A percentile compares a stretch with the other conserved stretches of the same genome.
phyloP scores from a whole-genome alignment of 139 green algal species.

The Picochlorum sp. region DNA sequence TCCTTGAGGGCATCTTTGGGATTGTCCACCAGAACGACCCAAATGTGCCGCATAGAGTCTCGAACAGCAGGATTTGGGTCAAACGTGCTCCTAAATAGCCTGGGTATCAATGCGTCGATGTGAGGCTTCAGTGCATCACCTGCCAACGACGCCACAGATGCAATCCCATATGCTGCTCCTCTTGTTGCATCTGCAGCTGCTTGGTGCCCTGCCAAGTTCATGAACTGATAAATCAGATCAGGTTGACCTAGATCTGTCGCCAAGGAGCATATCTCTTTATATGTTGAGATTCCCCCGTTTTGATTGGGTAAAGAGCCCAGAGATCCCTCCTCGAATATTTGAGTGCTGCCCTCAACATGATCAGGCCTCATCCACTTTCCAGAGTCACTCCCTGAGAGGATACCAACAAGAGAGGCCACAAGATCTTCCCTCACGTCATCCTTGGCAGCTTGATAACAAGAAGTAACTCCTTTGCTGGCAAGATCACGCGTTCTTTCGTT shows the following conservation, averaged over 20 bases:
- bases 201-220: conserved; percentile 75
- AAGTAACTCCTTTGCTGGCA: conserved; percentile 60
- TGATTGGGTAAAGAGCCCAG: conserved; percentile 12
- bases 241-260: conserved; percentile 85
- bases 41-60: conserved; percentile 65
- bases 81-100: conserved; percentile 75
- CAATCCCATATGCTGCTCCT: conserved; percentile 81
- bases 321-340: conserved; percentile 7
- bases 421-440: conserved; percentile 43
- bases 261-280: conserved; percentile 82
- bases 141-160: conserved; percentile 69
- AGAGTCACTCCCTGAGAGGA: conserved; percentile 17
- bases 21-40: conserved; percentile 65
- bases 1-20: conserved; percentile 42
- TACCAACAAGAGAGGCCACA: conserved; percentile 50
- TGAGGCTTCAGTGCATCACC: conserved; percentile 50
- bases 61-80: conserved; percentile 75
- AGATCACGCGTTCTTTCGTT: conserved; percentile 46
- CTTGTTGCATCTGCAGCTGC: conserved; percentile 51
- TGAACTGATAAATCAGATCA: conserved; percentile 82
- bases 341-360: conserved; percentile 1
- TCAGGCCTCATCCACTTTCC: not conserved
- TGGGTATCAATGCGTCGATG: conserved; percentile 65
- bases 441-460: conserved; percentile 68
- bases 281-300: conserved; percentile 57